Percentiles rank a stretch among this genome's conserved stretches.
These are phyloP conservation scores for Lactarius sanguifluus DNA, from an alignment of 768 basidiomycete genomes.

Conservation along the genomic window DNA sequence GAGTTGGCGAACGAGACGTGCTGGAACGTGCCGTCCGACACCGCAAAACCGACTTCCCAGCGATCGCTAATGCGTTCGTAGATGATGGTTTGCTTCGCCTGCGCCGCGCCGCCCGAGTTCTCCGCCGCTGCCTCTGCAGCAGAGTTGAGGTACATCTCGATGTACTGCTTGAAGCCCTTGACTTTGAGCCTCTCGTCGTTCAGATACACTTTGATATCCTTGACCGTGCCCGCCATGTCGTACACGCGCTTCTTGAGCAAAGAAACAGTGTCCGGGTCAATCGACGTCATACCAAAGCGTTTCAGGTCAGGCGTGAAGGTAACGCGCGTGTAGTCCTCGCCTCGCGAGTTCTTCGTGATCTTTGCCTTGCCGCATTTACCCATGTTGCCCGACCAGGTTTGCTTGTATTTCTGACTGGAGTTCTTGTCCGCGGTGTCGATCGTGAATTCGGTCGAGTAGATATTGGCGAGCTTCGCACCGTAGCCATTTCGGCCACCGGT, in stretches of 20 bases:
- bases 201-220: constrained; percentile 88
- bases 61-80: constrained; percentile 78
- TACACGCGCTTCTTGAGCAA: constrained; percentile 92
- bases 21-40: constrained; percentile 89
- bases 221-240: constrained; percentile 95
- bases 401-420: constrained; percentile 85
- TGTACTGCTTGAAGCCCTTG: constrained; percentile 96
- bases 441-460: constrained; percentile 95
- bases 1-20: constrained; percentile 98
- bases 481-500: constrained; percentile 99
- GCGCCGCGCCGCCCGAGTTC: constrained; percentile 74
- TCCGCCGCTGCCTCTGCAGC: constrained; percentile 68
- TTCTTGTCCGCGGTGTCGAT: constrained; percentile 94
- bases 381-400: constrained; percentile 96
- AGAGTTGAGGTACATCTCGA: constrained; percentile 87
- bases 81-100: constrained; percentile 72
- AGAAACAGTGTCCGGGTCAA: constrained; percentile 89
- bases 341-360: constrained; percentile 86
- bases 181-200: constrained; percentile 91
- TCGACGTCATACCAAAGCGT: constrained; percentile 87
- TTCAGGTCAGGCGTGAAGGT: constrained; percentile 91
- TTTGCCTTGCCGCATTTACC: constrained; percentile 81
- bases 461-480: constrained; percentile 97
- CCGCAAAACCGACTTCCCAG: constrained; percentile 95
- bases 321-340: constrained; percentile 90